These are phyloP conservation scores for Umbelopsis sp. DNA, from an alignment of 371 early-diverging fungal species.

Conservation along the genomic window DNA sequence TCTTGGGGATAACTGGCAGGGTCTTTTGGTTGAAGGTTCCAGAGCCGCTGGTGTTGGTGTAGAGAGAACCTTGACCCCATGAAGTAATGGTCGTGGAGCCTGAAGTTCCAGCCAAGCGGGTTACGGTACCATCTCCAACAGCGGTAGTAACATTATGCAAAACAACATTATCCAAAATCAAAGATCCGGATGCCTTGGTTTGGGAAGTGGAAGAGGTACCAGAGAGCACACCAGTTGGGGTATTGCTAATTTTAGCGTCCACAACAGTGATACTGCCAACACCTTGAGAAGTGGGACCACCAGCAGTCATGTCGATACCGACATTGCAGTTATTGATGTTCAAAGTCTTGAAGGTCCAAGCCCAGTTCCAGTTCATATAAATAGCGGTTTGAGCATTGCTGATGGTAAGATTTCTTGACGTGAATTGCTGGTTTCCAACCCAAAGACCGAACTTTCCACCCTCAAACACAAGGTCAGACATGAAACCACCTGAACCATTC, in stretches of 20 bases:
- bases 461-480: constrained; percentile 26
- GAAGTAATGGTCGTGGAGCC: constrained; percentile 18
- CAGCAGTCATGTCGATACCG: constrained; percentile 28
- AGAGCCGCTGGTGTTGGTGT: neutral
- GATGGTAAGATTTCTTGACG: constrained; percentile 25
- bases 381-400: constrained; percentile 26
- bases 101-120: constrained; percentile 11
- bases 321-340: constrained; percentile 20
- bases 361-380: constrained; percentile 31
- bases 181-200: constrained; percentile 23
- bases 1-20: neutral
- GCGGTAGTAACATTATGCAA: constrained; percentile 21
- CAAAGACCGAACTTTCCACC: constrained; percentile 32
- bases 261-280: constrained; percentile 25
- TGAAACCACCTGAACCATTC: constrained; percentile 35
- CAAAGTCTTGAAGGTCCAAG: constrained; percentile 30
- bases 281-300: constrained; percentile 15
- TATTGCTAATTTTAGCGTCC: constrained; percentile 26
- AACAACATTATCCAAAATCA: constrained; percentile 31
- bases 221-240: constrained; percentile 23
- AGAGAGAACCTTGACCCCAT: constrained; percentile 31
- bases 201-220: constrained; percentile 4
- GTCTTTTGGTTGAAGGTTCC: constrained; percentile 25
- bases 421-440: constrained; percentile 34
- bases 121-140: constrained; percentile 17